Evolutionary conservation across 2,329 filamentous ascomycete species (phyloP), one percentile per base, ranked within the genome.

Genomic region (Malbranchea zuffiana): DNA sequence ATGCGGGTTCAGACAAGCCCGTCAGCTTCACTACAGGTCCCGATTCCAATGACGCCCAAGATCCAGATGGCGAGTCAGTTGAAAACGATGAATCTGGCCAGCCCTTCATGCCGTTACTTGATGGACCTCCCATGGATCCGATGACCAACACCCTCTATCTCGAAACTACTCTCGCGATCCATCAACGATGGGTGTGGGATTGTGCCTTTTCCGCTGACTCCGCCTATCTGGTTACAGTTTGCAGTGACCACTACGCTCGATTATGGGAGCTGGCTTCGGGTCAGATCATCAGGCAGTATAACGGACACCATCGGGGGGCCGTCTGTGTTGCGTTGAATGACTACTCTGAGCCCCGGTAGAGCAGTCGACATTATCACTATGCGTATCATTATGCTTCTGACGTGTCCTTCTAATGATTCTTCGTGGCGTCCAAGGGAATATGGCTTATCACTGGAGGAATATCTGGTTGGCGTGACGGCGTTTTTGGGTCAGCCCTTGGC

Each of bases 151-250:
- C 79, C 69, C 27, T 90, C 49, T 81, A 80, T 6, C 73, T 93
- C 13, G 83, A 94, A 60, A 86, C 85, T 2, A 92, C 85, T 1
- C 73, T 95, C 1, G 82, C 82, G 15, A 84, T 82, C 37, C 87
- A 95, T 61, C 87, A 95, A 63, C 78, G 87, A 37, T 95, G 87
- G 87, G 87, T 95, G 1, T 95, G 87, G 87, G 87, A 95, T 59
- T 95, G 87, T 53, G 87, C 87, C 1, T 95, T 95, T 62, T 88
- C 82, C 44, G 87, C 87, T 17, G 87, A 95, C 57, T 87, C 80
- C 21, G 87, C 87, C 0, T 95, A 95, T 53, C 68, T 95, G 5
- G 87, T 95, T 8, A 95, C 87, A 1, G 86, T 87, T 4, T 94
- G 85, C 56, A 88, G 81, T 27, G 87, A 95, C 56, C 87, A 95